Evolutionary conservation across 176 grass and related monocot genomes (phyloP), one percentile per base, ranked within the genome.

Genomic region (Avena sativa): DNA sequence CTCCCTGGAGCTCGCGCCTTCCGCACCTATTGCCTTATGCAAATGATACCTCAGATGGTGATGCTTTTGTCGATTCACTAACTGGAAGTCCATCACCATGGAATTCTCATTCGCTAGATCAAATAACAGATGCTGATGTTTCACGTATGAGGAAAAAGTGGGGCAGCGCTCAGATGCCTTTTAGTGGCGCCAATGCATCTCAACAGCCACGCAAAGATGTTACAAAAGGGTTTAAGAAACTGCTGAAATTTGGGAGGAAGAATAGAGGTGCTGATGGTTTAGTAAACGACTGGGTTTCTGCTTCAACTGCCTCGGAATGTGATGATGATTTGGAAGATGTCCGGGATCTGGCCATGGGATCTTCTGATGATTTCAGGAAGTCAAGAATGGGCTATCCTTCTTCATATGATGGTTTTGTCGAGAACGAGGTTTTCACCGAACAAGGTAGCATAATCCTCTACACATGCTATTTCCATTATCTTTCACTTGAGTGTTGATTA

Each of bases 211-310:
- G 92, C 5, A 99, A 94, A 85, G 97, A 99, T 85, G 92, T 91
- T 82, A 86, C 97, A 16, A 96, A 99, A 89, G 97, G 97, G 52
- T 90, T 99, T 75, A 99, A 99, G 89, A 94, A 95, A 81, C 62
- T 99, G 44, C 83, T 95, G 87, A 96, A 99, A 91, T 99, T 99
- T 90, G 94, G 94, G 74, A 94, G 94, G 89, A 99, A 99, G 72
- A 96, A 59, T 68, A 89, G 90, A 50, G 94, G 85, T 20, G 88
- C 84, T 21, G 90, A 92, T 83, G 92, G 89, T 86, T 80, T 87
- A 87, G 58, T 89, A 80, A 93, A 91, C 88, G 94, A 96, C 87
- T 99, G 97, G 92, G 94, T 99, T 49, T 99, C 97, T 71, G 93
- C 91, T 82, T 98, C 91, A 80, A 99, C 97, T 84, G 90, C 97